phyloP scores from a whole-genome alignment of 2,329 filamentous ascomycete species.

The Orbilia ellipsospora region DNA sequence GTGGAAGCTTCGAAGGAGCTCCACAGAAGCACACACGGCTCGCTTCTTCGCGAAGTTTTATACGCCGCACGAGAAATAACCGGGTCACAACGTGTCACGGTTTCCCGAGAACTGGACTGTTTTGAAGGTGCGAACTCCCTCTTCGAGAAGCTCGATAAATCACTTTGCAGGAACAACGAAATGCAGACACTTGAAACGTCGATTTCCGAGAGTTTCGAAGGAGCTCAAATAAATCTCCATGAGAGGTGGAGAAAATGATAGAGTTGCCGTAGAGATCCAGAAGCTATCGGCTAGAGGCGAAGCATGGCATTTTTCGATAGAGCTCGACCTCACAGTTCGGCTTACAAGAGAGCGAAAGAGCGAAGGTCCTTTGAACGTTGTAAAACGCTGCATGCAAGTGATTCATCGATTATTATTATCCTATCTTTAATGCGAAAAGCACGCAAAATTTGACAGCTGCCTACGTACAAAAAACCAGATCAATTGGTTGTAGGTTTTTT shows the following conservation, averaged over 20 bases:
- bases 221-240: slow-evolving; percentile 27
- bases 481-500: no score
- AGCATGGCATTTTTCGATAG: neutral
- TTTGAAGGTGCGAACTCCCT: neutral
- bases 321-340: slow-evolving; percentile 9
- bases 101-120: neutral
- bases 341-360: slow-evolving; percentile 1
- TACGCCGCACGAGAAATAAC: slow-evolving; percentile 45
- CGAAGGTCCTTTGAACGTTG: neutral
- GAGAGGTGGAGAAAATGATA: slow-evolving; percentile 4
- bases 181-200: slow-evolving; percentile 11
- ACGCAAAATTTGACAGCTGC: neutral
- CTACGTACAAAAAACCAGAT: slow-evolving; percentile 10
- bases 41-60: slow-evolving; percentile 9
- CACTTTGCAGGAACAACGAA: neutral
- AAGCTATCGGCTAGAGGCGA: neutral
- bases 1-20: slow-evolving; percentile 48
- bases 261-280: neutral
- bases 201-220: slow-evolving; percentile 20
- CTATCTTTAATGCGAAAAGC: slow-evolving; percentile 24
- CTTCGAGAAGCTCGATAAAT: slow-evolving; percentile 13
- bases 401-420: slow-evolving; percentile 6
- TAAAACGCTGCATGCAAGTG: no score
- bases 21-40: slow-evolving; percentile 34
- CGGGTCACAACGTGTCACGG: slow-evolving; percentile 20